Percentiles rank a stretch among this genome's conserved stretches.
These are phyloP conservation scores for Infundibulicybe gibba DNA, from an alignment of 768 basidiomycete species.

Conservation along the genomic window DNA sequence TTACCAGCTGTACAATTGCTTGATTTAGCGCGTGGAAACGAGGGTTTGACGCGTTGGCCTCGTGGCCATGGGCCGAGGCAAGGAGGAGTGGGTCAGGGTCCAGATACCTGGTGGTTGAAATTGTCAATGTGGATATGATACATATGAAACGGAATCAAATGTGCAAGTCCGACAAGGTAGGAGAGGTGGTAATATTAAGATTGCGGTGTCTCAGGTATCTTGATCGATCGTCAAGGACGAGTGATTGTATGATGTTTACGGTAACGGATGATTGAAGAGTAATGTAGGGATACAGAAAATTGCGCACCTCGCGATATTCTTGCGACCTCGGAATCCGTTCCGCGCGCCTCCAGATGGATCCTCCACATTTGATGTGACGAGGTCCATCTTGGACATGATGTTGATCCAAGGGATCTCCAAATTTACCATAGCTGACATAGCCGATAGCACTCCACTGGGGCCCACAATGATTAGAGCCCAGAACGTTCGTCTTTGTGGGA, in stretches of 20 bases:
- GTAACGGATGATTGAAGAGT: too few species aligned
- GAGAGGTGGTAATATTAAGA: too few species aligned
- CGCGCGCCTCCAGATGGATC: slow-evolving; percentile 57
- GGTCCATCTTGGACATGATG: slow-evolving; percentile 99
- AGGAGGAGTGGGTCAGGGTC: slow-evolving; percentile 94
- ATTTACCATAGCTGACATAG: slow-evolving; percentile 99
- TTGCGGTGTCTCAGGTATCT: too few species aligned
- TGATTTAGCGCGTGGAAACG: slow-evolving; percentile 92
- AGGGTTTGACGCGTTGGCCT: slow-evolving; percentile 57
- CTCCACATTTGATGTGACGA: slow-evolving; percentile 68
- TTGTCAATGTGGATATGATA: neutral
- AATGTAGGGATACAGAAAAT: too few species aligned
- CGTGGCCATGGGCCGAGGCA: slow-evolving; percentile 55
- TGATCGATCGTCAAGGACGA: too few species aligned
- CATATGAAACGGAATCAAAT: neutral
- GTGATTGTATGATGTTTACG: too few species aligned
- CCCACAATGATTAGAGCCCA: slow-evolving; percentile 5
- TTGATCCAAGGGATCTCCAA: slow-evolving; percentile 97
- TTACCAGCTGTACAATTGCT: slow-evolving; percentile 91
- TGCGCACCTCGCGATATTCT: slow-evolving; percentile 79
- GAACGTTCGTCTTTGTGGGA: slow-evolving; percentile 1
- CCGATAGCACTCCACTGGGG: slow-evolving; percentile 85
- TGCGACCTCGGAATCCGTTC: slow-evolving; percentile 68
- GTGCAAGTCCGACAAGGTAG: neutral
- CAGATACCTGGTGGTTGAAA: slow-evolving; percentile 58